Conservation (phyloP, 352 stramenopile genomes). For the Phytophthora pinifolia region DNA sequence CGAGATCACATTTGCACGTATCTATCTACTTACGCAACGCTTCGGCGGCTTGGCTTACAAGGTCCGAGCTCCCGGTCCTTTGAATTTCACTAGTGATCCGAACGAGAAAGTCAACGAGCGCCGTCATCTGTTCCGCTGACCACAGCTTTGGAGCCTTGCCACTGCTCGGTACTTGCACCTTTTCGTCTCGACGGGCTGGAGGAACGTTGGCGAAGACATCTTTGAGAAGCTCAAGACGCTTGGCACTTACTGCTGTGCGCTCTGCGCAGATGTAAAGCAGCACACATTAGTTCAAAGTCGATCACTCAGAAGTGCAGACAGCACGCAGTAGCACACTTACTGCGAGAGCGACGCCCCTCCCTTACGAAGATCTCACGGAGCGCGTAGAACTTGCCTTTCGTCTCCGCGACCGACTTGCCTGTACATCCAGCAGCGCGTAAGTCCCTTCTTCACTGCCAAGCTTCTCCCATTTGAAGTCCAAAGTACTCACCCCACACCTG, state of each 20-base stretch:
- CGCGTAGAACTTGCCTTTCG: slow-evolving; percentile 72
- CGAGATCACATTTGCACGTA: not conserved
- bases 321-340: slow-evolving; percentile 13
- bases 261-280: slow-evolving; percentile 14
- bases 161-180: slow-evolving; percentile 18
- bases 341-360: slow-evolving; percentile 30
- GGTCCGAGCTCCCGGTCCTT: slow-evolving; percentile 42
- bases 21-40: slow-evolving; percentile 29
- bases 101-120: slow-evolving; percentile 58
- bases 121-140: slow-evolving; percentile 53
- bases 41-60: slow-evolving; percentile 32
- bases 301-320: not conserved
- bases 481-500: slow-evolving; percentile 57
- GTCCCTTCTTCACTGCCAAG: not conserved
- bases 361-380: slow-evolving; percentile 65
- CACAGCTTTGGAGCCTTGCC: slow-evolving; percentile 47
- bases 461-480: too few relatives aligned
- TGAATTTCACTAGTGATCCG: slow-evolving; percentile 66
- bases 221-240: slow-evolving; percentile 41
- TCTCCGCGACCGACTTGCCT: slow-evolving; percentile 65
- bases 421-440: not conserved
- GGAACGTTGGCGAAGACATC: slow-evolving; percentile 57
- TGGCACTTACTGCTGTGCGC: slow-evolving; percentile 23
- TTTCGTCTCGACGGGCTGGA: slow-evolving; percentile 25
- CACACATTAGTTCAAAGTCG: slow-evolving; percentile 2